Percentiles rank a stretch among this genome's conserved stretches.
phyloP scores from a whole-genome alignment of 179 eudicot species.

The Spergularia azorica region DNA sequence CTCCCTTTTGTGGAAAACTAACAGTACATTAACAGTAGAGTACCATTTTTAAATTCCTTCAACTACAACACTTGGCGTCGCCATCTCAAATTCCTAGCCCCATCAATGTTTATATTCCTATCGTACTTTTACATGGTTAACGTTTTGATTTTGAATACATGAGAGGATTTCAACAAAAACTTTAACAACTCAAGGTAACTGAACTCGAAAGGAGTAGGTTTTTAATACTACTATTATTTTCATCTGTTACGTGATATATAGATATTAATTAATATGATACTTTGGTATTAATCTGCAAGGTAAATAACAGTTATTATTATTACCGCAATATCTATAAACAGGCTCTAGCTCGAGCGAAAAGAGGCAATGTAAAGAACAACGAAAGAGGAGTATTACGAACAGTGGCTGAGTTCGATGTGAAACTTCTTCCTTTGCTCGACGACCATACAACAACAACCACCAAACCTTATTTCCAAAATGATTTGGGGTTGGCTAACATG shows the following conservation, averaged over 20 bases:
- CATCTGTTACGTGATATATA: too few species aligned
- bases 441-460: background rate
- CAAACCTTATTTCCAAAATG: too few species aligned
- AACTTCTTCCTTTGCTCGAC: background rate
- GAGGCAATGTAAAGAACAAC: background rate
- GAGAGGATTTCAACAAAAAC: too few species aligned
- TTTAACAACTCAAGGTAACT: too few species aligned
- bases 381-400: background rate
- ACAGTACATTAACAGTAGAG: background rate
- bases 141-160: too few species aligned
- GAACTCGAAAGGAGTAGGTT: too few species aligned
- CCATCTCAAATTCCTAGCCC: constrained; percentile 17
- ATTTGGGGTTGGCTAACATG: too few species aligned
- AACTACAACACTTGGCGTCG: background rate
- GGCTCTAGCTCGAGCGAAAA: background rate
- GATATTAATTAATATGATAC: too few species aligned
- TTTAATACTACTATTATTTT: too few species aligned
- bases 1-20: background rate
- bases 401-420: background rate
- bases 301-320: background rate
- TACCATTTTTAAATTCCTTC: background rate
- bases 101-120: background rate
- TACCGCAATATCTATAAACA: background rate
- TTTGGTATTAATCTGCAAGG: too few species aligned
- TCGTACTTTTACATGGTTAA: too few species aligned